These are phyloP conservation scores for Citrus cavaleriei DNA, from an alignment of 345 rosid genomes.

Conservation along the genomic window DNA sequence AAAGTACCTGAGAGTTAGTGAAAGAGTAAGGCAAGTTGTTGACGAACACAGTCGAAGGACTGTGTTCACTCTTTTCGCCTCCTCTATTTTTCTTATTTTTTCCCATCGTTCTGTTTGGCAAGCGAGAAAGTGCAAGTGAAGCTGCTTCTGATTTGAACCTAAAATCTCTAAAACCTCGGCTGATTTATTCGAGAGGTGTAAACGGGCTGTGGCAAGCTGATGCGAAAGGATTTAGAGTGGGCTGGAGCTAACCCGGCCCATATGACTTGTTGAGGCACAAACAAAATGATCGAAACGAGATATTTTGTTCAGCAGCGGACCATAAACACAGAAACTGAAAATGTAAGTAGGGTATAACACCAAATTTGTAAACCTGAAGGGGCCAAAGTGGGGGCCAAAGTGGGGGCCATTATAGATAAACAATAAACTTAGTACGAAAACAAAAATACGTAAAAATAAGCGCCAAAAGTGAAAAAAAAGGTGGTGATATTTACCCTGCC, in stretches of 20 bases:
- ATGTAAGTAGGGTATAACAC: too few relatives aligned
- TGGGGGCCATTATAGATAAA: too few relatives aligned
- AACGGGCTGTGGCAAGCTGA: background rate
- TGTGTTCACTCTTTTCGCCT: constrained; percentile 48
- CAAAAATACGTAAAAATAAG: too few relatives aligned
- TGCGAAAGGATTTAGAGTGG: background rate
- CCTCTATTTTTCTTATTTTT: constrained; percentile 40
- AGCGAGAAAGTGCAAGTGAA: background rate
- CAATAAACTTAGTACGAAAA: too few relatives aligned
- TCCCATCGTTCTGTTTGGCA: constrained; percentile 33
- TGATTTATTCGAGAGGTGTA: background rate
- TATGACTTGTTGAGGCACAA: too few relatives aligned
- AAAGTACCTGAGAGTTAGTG: constrained; percentile 72
- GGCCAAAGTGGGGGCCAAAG: too few relatives aligned
- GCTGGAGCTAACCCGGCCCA: background rate
- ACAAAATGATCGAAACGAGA: too few relatives aligned
- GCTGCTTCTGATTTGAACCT: background rate
- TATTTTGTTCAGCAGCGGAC: too few relatives aligned
- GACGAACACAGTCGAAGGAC: constrained; percentile 72
- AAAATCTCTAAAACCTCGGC: background rate
- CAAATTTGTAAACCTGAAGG: too few relatives aligned
- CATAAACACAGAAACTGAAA: too few relatives aligned
- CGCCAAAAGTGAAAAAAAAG: accelerated
- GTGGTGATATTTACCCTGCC: too few relatives aligned
- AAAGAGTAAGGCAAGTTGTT: constrained; percentile 80